Percentiles rank a stretch among this genome's conserved stretches.
Evolutionary conservation across 768 basidiomycete species (phyloP).

Genomic region (Mycena latifolia): DNA sequence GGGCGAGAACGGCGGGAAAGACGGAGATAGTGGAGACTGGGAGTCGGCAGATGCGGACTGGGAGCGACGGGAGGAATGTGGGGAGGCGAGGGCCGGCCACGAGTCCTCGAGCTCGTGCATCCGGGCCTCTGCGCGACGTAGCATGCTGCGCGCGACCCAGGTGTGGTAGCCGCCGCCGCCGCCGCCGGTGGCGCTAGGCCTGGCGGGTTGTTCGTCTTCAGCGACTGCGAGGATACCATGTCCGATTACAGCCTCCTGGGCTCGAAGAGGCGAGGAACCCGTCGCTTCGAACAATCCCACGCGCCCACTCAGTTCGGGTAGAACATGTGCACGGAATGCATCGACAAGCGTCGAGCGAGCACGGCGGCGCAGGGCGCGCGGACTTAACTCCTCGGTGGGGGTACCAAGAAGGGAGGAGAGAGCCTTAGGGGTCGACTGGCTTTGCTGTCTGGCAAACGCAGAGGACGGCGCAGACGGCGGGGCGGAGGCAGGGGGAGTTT

Average conservation of each 20-base stretch:
- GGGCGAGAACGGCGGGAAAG: slow-evolving; percentile 9
- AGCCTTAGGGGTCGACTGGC: slow-evolving; percentile 23
- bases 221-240: slow-evolving; percentile 9
- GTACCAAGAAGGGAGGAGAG: not conserved
- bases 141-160: slow-evolving; percentile 68
- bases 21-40: not conserved
- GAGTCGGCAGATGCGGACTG: not conserved
- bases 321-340: slow-evolving; percentile 70
- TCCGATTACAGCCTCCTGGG: too few species aligned
- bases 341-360: slow-evolving; percentile 80
- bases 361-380: slow-evolving; percentile 64
- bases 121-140: slow-evolving; percentile 58
- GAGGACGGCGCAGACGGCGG: slow-evolving; percentile 41
- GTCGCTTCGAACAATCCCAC: slow-evolving; percentile 32
- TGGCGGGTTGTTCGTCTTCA: slow-evolving; percentile 19
- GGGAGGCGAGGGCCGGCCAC: slow-evolving; percentile 20
- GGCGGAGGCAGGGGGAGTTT: slow-evolving; percentile 40
- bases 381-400: slow-evolving; percentile 27
- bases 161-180: slow-evolving; percentile 57
- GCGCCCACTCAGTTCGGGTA: slow-evolving; percentile 62
- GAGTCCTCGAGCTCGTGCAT: slow-evolving; percentile 52
- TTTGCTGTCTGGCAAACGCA: slow-evolving; percentile 37
- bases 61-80: not conserved
- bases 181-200: slow-evolving; percentile 36
- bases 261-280: slow-evolving; percentile 39